phyloP scores from a whole-genome alignment of 768 basidiomycete species.

The Holtermannia corniformis region DNA sequence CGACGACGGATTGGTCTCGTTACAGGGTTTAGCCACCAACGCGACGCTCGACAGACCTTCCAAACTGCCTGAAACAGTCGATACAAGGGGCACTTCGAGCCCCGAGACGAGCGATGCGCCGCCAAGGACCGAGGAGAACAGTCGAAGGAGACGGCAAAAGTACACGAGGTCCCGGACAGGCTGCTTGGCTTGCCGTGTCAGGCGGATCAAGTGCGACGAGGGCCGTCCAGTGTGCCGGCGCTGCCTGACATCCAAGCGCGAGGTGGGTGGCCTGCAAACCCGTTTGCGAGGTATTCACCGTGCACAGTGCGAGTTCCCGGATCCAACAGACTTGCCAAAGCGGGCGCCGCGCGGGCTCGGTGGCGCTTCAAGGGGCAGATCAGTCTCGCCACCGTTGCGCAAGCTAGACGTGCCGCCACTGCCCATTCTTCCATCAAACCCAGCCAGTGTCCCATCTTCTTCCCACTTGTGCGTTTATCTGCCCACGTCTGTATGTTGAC shows the following conservation, averaged over 20 bases:
- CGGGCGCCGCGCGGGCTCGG: background rate
- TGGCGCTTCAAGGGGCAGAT: too few relatives aligned
- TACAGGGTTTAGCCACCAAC: too few relatives aligned
- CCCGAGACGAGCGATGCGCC: background rate
- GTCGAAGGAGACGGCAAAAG: slow-evolving; percentile 50
- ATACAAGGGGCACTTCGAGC: too few relatives aligned
- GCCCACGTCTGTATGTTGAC: too few relatives aligned
- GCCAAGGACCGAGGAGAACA: background rate
- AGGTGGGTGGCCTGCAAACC: slow-evolving; percentile 37
- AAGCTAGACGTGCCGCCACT: too few relatives aligned
- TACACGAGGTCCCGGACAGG: slow-evolving; percentile 91
- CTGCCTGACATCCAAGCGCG: slow-evolving; percentile 74
- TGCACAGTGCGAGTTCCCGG: slow-evolving; percentile 24
- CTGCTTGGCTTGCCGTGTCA: slow-evolving; percentile 82
- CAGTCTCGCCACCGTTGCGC: too few relatives aligned
- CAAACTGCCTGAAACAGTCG: too few relatives aligned
- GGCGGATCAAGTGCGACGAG: slow-evolving; percentile 98
- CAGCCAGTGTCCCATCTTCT: too few relatives aligned
- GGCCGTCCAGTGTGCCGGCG: slow-evolving; percentile 76
- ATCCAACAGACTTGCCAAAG: slow-evolving; percentile 4
- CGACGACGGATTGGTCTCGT: too few relatives aligned
- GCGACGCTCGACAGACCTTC: too few relatives aligned
- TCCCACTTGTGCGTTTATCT: too few relatives aligned
- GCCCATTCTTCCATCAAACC: too few relatives aligned
- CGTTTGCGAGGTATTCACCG: background rate